Conservation (phyloP, 1,284 basidiomycete species). For the Salmacisia buchloeana region DNA sequence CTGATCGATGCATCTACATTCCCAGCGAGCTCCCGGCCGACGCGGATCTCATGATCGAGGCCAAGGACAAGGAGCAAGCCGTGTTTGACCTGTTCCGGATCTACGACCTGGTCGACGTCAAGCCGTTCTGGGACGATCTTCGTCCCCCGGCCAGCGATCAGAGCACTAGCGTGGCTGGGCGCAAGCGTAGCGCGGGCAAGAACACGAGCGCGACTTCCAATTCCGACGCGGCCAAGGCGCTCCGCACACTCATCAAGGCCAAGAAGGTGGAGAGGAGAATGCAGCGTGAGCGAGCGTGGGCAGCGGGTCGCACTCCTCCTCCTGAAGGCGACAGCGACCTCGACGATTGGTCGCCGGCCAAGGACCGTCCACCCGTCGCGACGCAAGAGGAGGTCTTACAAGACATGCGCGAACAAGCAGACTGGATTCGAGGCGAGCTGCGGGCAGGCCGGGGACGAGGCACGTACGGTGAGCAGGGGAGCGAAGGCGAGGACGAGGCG, state of each 20-base stretch:
- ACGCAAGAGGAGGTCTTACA: constrained; percentile 36
- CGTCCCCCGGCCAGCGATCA: constrained; percentile 53
- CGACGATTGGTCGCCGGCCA: constrained; percentile 37
- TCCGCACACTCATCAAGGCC: constrained; percentile 26
- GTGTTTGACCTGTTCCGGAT: constrained; percentile 77
- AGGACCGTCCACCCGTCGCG: constrained; percentile 20
- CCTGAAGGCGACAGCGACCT: constrained; percentile 30
- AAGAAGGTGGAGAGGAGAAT: constrained; percentile 28
- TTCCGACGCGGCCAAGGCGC: constrained; percentile 54
- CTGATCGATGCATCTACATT: constrained; percentile 67
- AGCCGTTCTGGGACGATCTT: constrained; percentile 53
- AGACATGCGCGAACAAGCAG: constrained; percentile 34
- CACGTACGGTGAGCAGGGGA: constrained; percentile 21
- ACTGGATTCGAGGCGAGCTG: constrained; percentile 29
- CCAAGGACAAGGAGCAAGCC: constrained; percentile 87
- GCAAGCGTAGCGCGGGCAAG: constrained; percentile 44
- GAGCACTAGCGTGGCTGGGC: constrained; percentile 51
- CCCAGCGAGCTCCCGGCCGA: constrained; percentile 57
- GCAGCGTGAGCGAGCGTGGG: constrained; percentile 27
- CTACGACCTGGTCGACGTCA: constrained; percentile 66
- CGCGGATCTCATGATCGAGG: constrained; percentile 83
- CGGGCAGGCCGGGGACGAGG: constrained; percentile 21
- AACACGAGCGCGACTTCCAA: constrained; percentile 1
- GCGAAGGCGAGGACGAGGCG: constrained; percentile 14
- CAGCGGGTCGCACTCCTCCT: constrained; percentile 31